These are phyloP conservation scores for Xylaria sp. DNA, from an alignment of 2,329 filamentous ascomycete species.

Conservation along the genomic window DNA sequence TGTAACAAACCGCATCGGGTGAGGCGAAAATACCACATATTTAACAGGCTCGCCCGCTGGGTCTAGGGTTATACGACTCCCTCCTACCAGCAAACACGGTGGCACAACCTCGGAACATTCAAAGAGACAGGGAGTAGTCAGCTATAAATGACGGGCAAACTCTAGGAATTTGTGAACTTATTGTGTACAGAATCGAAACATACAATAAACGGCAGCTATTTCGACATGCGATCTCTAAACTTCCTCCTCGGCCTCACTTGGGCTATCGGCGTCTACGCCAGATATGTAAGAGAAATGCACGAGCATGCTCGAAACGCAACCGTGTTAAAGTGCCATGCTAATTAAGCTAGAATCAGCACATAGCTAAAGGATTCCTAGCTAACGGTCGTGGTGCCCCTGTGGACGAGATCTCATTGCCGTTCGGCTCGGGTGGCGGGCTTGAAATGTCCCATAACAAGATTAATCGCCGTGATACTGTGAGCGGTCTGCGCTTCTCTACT, in stretches of 20 bases:
- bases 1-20: neutral
- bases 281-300: constrained; percentile 23
- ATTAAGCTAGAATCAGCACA: neutral
- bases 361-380: neutral
- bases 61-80: neutral
- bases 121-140: neutral
- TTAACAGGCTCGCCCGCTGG: neutral
- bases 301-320: neutral
- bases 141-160: constrained; percentile 22
- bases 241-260: constrained; percentile 19
- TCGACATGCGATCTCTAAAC: constrained; percentile 21
- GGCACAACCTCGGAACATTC: neutral
- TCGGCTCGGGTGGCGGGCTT: neutral
- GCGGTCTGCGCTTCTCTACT: neutral
- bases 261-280: constrained; percentile 1
- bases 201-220: neutral
- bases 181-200: neutral
- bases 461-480: constrained; percentile 31
- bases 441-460: neutral
- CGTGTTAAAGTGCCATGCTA: neutral
- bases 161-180: neutral
- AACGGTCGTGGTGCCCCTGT: neutral
- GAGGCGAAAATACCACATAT: neutral
- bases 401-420: neutral
- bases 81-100: neutral